phyloP scores from a whole-genome alignment of 257 asterid genomes.

The Solanum neorickii region DNA sequence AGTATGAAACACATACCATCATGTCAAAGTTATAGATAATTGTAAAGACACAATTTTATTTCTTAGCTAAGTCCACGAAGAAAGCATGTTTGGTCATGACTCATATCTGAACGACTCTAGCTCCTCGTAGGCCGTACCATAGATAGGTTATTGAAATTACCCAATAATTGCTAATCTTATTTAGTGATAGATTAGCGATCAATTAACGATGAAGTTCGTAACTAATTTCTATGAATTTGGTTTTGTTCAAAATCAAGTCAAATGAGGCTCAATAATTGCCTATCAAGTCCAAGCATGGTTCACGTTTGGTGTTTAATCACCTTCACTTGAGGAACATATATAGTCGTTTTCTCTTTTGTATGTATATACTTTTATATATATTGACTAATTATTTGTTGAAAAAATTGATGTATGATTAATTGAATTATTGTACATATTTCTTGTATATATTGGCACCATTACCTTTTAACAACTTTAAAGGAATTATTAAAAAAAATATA shows the following conservation, averaged over 20 bases:
- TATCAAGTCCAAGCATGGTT: not conserved
- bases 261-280: not conserved
- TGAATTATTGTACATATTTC: not conserved
- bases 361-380: not conserved
- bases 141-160: no score
- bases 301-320: not conserved
- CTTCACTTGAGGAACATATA: not conserved
- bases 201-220: not conserved
- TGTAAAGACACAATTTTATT: not conserved
- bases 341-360: not conserved
- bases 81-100: not conserved
- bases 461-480: not conserved
- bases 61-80: not conserved
- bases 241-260: not conserved
- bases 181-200: not conserved
- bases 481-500: not conserved
- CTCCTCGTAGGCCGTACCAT: not conserved
- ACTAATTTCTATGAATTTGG: not conserved
- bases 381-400: not conserved
- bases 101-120: not conserved
- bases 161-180: not conserved
- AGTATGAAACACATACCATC: no score
- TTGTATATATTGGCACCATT: not conserved
- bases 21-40: no score
- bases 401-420: not conserved